Evolutionary conservation across 257 asterid species (phyloP).

Genomic region (Ilex asprella): DNA sequence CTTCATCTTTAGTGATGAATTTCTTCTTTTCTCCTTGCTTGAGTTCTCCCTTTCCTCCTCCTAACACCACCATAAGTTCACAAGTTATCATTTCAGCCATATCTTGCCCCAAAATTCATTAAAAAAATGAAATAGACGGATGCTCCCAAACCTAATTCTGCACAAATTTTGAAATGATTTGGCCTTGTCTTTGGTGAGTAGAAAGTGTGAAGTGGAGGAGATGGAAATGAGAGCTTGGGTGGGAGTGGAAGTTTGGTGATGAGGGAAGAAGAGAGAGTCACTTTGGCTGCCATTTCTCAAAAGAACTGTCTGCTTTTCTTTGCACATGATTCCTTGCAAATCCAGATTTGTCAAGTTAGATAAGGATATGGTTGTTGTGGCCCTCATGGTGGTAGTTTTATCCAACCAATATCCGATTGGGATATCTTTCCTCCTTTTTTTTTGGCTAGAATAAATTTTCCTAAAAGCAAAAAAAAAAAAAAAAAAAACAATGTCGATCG

Average conservation of each 20-base stretch:
- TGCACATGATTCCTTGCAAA: too few relatives aligned
- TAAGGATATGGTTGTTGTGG: too few relatives aligned
- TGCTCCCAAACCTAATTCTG: constrained; percentile 48
- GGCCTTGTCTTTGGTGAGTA: constrained; percentile 24
- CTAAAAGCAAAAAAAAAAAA: too few relatives aligned
- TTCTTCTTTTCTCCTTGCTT: constrained; percentile 75
- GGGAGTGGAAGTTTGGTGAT: constrained; percentile 26
- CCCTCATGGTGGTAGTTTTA: too few relatives aligned
- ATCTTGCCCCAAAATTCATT: too few relatives aligned
- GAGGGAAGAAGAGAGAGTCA: constrained; percentile 31
- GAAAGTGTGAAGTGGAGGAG: constrained; percentile 11
- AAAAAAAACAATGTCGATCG: too few relatives aligned
- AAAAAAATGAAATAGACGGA: too few relatives aligned
- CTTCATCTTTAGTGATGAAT: constrained; percentile 88
- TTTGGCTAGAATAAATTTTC: too few relatives aligned
- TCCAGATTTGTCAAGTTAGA: too few relatives aligned
- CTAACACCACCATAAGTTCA: constrained; percentile 9
- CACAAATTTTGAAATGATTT: constrained; percentile 40
- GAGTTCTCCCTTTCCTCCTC: constrained; percentile 65
- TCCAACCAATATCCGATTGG: too few relatives aligned
- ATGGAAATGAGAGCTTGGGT: constrained; percentile 19
- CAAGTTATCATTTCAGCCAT: not conserved
- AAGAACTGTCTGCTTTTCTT: not conserved
- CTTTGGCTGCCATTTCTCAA: constrained; percentile 42
- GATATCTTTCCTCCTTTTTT: too few relatives aligned